Percentiles rank a stretch among this genome's conserved stretches.
Conservation (phyloP, 2,329 filamentous ascomycete genomes). For the Neocatenulostroma microsporum region DNA sequence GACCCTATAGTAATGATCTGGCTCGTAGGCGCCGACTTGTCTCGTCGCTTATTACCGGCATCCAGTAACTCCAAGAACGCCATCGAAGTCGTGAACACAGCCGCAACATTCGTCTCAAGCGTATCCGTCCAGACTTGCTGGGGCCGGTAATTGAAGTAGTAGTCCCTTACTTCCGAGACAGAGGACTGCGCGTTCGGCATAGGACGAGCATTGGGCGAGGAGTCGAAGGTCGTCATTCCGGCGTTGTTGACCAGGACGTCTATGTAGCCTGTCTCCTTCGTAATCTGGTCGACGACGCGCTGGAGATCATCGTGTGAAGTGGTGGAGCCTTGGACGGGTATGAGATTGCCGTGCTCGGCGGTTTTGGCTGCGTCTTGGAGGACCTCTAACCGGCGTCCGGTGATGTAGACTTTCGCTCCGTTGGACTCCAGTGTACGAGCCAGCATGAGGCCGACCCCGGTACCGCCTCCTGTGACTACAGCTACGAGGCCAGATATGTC, state of each 20-base stretch:
- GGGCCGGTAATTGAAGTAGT: constrained; percentile 39
- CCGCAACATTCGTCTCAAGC: constrained; percentile 39
- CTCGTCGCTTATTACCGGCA: constrained; percentile 36
- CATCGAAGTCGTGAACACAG: constrained; percentile 38
- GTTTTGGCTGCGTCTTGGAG: constrained; percentile 34
- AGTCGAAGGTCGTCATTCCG: constrained; percentile 33
- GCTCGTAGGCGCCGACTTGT: constrained; percentile 33
- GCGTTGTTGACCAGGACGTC: constrained; percentile 47
- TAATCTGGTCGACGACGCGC: constrained; percentile 35
- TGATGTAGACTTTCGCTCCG: constrained; percentile 38
- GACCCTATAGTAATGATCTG: constrained; percentile 42
- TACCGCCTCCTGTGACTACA: constrained; percentile 25
- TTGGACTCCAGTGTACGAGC: constrained; percentile 37
- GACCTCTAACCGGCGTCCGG: constrained; percentile 36
- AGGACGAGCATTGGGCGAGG: constrained; percentile 33
- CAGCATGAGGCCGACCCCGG: constrained; percentile 28
- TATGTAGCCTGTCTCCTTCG: constrained; percentile 38
- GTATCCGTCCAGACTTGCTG: constrained; percentile 35
- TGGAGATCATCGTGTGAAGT: constrained; percentile 36
- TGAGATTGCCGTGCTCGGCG: constrained; percentile 31
- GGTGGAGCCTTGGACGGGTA: constrained; percentile 38
- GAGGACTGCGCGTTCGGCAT: constrained; percentile 26
- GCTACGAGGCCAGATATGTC: constrained; percentile 24
- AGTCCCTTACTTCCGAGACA: constrained; percentile 24
- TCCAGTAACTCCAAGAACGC: constrained; percentile 41